Evolutionary conservation across 169 alveolate genomes (phyloP).

Genomic region (Plasmodium gallinaceum): DNA sequence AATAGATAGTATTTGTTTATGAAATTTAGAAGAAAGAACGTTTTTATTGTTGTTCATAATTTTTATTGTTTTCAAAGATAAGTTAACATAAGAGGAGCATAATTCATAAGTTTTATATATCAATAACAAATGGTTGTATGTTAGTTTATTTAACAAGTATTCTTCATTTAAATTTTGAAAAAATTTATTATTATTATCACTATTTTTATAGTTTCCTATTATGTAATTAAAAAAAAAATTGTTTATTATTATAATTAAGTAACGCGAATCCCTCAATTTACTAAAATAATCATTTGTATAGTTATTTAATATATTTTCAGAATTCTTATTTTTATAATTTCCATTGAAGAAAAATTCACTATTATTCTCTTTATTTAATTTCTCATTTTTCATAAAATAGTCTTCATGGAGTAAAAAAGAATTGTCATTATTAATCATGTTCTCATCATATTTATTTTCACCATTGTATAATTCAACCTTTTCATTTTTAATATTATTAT

Average conservation of each 20-base stretch:
- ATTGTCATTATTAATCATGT: too few species aligned
- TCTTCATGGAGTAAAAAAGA: too few species aligned
- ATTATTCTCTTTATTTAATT: too few species aligned
- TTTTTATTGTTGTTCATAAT: slow-evolving; percentile 47
- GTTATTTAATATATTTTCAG: too few species aligned
- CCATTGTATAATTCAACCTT: not conserved
- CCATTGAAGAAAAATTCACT: too few species aligned
- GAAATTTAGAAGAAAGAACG: slow-evolving; percentile 38
- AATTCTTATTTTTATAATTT: too few species aligned
- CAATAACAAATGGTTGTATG: slow-evolving; percentile 5
- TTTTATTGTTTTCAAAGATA: slow-evolving; percentile 4
- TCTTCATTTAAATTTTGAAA: not conserved
- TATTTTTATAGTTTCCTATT: not conserved
- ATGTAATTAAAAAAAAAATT: not conserved
- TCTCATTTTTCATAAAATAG: too few species aligned
- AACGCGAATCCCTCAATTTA: not conserved
- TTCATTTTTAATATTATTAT: not conserved
- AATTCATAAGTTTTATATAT: slow-evolving; percentile 15
- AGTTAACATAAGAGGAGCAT: slow-evolving; percentile 21
- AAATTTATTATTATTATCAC: not conserved
- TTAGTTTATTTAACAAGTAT: not conserved
- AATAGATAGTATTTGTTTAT: slow-evolving; percentile 35
- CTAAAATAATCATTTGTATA: not conserved
- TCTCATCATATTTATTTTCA: not conserved
- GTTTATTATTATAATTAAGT: not conserved